Evolutionary conservation across 768 basidiomycete genomes (phyloP).

Genomic region (Trametes elegans): DNA sequence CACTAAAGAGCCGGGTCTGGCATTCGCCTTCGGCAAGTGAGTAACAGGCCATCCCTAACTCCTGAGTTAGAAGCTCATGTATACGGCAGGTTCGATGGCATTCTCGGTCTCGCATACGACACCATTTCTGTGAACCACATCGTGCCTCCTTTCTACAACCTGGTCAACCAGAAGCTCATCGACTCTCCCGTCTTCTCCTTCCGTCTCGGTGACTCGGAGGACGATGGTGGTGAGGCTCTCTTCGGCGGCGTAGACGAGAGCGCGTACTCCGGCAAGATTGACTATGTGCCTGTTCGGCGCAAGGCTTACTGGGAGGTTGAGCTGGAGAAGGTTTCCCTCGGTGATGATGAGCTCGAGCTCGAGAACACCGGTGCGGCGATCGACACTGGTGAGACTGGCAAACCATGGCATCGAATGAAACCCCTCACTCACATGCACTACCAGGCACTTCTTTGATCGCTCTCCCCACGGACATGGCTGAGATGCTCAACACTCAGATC

Average conservation of each 20-base stretch:
- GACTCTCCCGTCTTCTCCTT: conserved; percentile 91
- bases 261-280: conserved; percentile 78
- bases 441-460: conserved; percentile 92
- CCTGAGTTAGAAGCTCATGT: no score
- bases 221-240: conserved; percentile 85
- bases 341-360: conserved; percentile 83
- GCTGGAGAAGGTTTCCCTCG: conserved; percentile 82
- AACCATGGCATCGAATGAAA: neutral
- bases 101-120: conserved; percentile 91
- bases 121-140: conserved; percentile 95
- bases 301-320: conserved; percentile 99
- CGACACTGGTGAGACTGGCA: conserved; percentile 61
- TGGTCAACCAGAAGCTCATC: conserved; percentile 80
- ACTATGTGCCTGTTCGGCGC: conserved; percentile 87
- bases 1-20: conserved; percentile 91
- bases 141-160: conserved; percentile 90
- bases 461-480: conserved; percentile 90
- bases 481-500: conserved; percentile 95
- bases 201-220: conserved; percentile 83
- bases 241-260: conserved; percentile 85
- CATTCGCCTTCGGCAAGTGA: conserved; percentile 95
- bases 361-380: conserved; percentile 94
- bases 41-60: conserved; percentile 26
- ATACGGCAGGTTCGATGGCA: conserved; percentile 81
- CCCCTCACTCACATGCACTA: neutral